Conservation (phyloP, 345 rosid genomes). For the Microthlaspi erraticum region DNA sequence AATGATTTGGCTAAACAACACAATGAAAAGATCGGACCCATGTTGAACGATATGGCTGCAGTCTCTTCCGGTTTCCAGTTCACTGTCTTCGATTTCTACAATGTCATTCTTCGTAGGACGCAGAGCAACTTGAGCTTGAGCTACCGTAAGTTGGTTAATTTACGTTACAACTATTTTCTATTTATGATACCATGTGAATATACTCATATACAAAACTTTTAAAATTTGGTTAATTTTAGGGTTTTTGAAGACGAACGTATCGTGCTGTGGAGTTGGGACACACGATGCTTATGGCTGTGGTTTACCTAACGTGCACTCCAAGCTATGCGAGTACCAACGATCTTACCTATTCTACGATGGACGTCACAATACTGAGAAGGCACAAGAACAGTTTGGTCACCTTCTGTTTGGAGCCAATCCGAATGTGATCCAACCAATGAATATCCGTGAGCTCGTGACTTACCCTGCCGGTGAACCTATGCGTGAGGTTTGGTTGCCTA, state of each 20-base stretch:
- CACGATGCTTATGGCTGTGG: constrained; percentile 39
- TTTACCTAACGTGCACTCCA: constrained; percentile 11
- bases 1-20: constrained; percentile 37
- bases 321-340: constrained; percentile 31
- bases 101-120: constrained; percentile 1
- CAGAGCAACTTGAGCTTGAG: neutral
- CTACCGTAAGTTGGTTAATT: constrained; percentile 27
- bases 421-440: constrained; percentile 37
- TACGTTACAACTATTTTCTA: neutral
- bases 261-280: constrained; percentile 35
- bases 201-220: neutral
- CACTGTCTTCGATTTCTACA: constrained; percentile 37
- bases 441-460: constrained; percentile 32
- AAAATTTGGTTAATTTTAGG: neutral
- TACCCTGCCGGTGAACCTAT: constrained; percentile 35
- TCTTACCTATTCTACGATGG: constrained; percentile 28
- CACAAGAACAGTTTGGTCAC: constrained; percentile 31
- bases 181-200: neutral
- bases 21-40: constrained; percentile 19
- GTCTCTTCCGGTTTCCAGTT: too few relatives aligned
- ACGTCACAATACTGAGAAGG: constrained; percentile 26
- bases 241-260: neutral
- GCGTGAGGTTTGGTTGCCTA: constrained; percentile 30
- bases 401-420: constrained; percentile 39
- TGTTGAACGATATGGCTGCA: constrained; percentile 21